Base-by-base conservation (phyloP, 2,329 filamentous ascomycete genomes). In the Fusarium chlamydosporum region DNA sequence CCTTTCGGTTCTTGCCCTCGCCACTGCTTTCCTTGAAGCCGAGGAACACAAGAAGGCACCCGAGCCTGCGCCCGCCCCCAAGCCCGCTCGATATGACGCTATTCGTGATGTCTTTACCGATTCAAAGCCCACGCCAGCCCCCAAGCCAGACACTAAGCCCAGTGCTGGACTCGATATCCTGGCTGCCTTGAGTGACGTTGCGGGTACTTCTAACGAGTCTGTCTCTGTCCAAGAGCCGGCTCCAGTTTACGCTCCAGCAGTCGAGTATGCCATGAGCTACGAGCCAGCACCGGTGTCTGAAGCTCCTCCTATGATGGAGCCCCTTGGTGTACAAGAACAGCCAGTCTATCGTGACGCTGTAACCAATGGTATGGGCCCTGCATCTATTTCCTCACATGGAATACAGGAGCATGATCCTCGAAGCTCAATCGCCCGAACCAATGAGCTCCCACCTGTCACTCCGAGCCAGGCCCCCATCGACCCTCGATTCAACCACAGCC, bases 61-160 rank as follows among this genome's bases (percentile, higher is more conserved):
- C 7, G 69, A 71, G 16, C 65, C 75, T 29, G 67, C 20, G 13
- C 48, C 48, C 15, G 27, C 72, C 4, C 71, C 77, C 3, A 79
- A 79, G 60, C 73, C 72, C 29, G 75, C 76, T 52, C 75, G 76
- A 48, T 79, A 79, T 51, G 78, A 79, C 64, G 78, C 78, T n/a
- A 79, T 79, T 52, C 77, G 78, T n/a, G 81, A 82, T 59, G 77
- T 82, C 31, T 82, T 82, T 64, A 79, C 78, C 13, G 74, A 79
- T 54, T 75, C 77, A 9, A 79, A 77, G 57, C 78, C 79, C 20
- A 67, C 69, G 7, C 59, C 76, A 16, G 53, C 73, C 12, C 75
- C 76, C 3, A 60, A 70, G 8, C 60, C 68, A 6, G 74, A 76
- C 12, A 59, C 61, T 15, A 73, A 73, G 31, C 61, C 59, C 15